These are phyloP conservation scores for Aspergillus costaricaensis DNA, from an alignment of 2,329 filamentous ascomycete genomes.

Conservation along the genomic window DNA sequence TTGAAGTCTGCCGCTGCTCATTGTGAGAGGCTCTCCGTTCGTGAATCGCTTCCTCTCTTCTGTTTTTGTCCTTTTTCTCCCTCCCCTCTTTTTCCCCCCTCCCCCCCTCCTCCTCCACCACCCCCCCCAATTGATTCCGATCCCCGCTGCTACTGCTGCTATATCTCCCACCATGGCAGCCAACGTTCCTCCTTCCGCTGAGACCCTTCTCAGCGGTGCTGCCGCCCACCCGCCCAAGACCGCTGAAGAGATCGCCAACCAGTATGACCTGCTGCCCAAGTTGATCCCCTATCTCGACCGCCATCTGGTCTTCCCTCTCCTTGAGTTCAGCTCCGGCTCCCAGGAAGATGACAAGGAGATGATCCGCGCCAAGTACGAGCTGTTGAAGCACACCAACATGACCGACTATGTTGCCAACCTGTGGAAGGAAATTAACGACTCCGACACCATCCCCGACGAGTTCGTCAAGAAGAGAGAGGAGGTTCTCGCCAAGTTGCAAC, in stretches of 20 bases:
- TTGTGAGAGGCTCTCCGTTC: neutral
- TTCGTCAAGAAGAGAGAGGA: constrained; percentile 87
- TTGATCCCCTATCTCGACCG: constrained; percentile 90
- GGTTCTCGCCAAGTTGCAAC: constrained; percentile 78
- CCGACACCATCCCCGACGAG: constrained; percentile 76
- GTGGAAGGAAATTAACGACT: constrained; percentile 83
- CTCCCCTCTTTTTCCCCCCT: constrained; percentile 20
- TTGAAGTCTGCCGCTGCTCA: constrained; percentile 2
- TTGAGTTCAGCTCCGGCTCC: constrained; percentile 78
- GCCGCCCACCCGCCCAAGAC: constrained; percentile 46
- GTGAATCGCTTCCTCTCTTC: constrained; percentile 2
- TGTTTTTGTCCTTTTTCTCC: constrained; percentile 3
- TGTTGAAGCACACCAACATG: constrained; percentile 98
- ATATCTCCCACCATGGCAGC: constrained; percentile 52
- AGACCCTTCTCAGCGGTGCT: constrained; percentile 52
- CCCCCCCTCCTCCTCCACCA: constrained; percentile 16
- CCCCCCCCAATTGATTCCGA: constrained; percentile 21
- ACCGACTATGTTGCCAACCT: constrained; percentile 93
- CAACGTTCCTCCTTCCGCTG: constrained; percentile 51
- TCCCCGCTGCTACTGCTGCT: constrained; percentile 15
- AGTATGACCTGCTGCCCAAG: constrained; percentile 82
- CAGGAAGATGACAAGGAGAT: constrained; percentile 79
- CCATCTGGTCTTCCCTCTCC: constrained; percentile 92
- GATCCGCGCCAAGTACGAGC: constrained; percentile 83
- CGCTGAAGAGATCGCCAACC: constrained; percentile 61